Conservation (phyloP, 352 stramenopile species). For the Phytophthora aleatoria region DNA sequence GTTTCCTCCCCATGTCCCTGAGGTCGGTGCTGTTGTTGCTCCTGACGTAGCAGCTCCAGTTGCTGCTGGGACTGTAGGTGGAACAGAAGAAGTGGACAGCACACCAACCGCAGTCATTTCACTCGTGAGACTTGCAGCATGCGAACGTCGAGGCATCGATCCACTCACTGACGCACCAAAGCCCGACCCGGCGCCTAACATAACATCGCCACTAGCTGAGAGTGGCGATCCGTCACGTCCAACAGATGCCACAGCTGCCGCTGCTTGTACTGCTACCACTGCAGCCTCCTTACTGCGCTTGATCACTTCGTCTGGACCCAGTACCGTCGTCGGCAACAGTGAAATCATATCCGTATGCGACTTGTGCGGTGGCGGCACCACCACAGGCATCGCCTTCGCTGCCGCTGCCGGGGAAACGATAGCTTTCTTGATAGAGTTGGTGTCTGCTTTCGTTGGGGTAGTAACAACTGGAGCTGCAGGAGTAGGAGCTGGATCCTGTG, state of each 20-base stretch:
- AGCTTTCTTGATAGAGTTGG: conserved; percentile 29
- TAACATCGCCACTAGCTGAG: conserved; percentile 52
- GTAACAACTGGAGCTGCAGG: conserved; percentile 6
- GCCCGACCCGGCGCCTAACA: conserved; percentile 51
- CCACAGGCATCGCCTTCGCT: conserved; percentile 32
- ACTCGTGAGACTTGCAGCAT: conserved; percentile 41
- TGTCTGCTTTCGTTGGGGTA: conserved; percentile 24
- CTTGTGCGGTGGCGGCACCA: conserved; percentile 72
- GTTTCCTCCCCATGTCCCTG: conserved; percentile 39
- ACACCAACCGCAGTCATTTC: conserved; percentile 29
- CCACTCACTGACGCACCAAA: conserved; percentile 44
- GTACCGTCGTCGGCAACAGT: conserved; percentile 49
- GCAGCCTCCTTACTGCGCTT: conserved; percentile 85
- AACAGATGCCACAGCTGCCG: conserved; percentile 62
- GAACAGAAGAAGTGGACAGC: conserved; percentile 16
- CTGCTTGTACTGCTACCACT: conserved; percentile 74
- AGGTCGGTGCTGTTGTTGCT: conserved; percentile 14
- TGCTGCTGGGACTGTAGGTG: conserved; percentile 11
- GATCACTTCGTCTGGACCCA: conserved; percentile 85
- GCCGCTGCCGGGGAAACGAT: conserved; percentile 17
- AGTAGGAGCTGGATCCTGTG: conserved; percentile 12
- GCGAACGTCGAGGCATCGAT: conserved; percentile 45
- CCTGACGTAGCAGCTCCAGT: conserved; percentile 12
- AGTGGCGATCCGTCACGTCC: conserved; percentile 52
- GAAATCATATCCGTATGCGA: conserved; percentile 80